Percentiles rank a stretch among this genome's conserved stretches.
phyloP scores from a whole-genome alignment of 2,329 filamentous ascomycete species.

The Remersonia thermophila region DNA sequence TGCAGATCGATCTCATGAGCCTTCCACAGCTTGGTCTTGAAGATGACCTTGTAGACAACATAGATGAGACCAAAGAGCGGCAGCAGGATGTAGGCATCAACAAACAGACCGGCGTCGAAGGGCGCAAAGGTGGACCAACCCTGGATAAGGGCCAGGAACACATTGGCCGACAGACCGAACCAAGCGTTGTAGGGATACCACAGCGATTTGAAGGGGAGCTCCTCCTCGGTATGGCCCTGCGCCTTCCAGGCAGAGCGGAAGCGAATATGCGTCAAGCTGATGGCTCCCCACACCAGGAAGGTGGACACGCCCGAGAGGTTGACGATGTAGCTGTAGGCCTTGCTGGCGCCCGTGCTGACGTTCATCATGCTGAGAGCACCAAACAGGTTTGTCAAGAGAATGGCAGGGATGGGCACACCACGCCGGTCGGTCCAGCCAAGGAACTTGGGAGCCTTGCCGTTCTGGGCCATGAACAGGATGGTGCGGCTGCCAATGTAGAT shows the following conservation, averaged over 20 bases:
- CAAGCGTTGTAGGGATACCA: constrained; percentile 48
- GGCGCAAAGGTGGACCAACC: constrained; percentile 49
- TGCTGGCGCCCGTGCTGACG: constrained; percentile 50
- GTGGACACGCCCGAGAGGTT: constrained; percentile 59
- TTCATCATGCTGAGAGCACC: constrained; percentile 68
- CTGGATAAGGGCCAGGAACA: constrained; percentile 48
- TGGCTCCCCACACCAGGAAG: constrained; percentile 60
- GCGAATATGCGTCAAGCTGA: constrained; percentile 58
- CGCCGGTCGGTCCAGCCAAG: constrained; percentile 54
- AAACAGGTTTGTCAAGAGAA: constrained; percentile 58
- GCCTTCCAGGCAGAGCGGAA: constrained; percentile 52
- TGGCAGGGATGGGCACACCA: constrained; percentile 48
- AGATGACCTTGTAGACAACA: constrained; percentile 39
- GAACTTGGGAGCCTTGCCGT: constrained; percentile 56
- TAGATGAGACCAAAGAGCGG: constrained; percentile 49
- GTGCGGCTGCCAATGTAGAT: constrained; percentile 70
- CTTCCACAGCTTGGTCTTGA: constrained; percentile 39
- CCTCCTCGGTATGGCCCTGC: constrained; percentile 42
- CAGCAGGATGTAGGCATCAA: constrained; percentile 50
- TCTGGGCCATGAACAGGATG: constrained; percentile 63
- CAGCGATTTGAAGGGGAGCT: constrained; percentile 43
- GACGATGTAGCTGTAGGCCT: constrained; percentile 57
- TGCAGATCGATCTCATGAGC: constrained; percentile 43
- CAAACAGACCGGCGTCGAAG: constrained; percentile 45
- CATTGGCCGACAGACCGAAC: constrained; percentile 43